Evolutionary conservation across 345 rosid species (phyloP), one percentile per base, ranked within the genome.

Genomic region (Hibiscus tridactylites): DNA sequence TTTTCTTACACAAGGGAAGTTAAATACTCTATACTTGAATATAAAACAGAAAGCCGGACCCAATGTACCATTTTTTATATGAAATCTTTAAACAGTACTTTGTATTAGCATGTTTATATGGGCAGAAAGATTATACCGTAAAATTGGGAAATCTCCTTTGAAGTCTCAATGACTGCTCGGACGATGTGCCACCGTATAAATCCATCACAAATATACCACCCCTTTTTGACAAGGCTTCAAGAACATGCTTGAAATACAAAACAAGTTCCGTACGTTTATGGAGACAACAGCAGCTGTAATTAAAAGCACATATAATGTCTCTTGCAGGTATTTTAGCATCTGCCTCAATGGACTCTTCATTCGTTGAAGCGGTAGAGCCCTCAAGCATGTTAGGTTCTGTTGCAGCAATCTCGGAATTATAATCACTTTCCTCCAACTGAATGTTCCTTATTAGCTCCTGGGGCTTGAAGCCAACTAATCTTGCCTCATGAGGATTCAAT

Each of bases 131-230:
- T n/a, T 58, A 60, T 86, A 91, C 97, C 83, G 86, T 89, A 74
- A 89, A 91, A 83, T 74, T 89, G 59, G 91, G 85, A 76, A 93
- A 91, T 75, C 80, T 87, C 71, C 96, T 83, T 80, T 88, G 93
- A 76, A 93, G 97, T 75, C 82, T 85, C 74, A 91, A 76, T 75
- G 85, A 85, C 72, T 80, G 72, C 83, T 93, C 97, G 5, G 92
- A 87, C 59, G 98, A 93, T 58, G 92, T 81, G 49, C 98, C 96
- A n/a, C 98, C 98, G 50, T 88, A 93, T 44, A 93, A 74, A 81
- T 93, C 97, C 92, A 93, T 89, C 59, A 83, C 94, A 73, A 93
- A 93, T 17, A 93, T 87, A 47, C 96, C 97, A 5, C 97, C 96
- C 71, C 65, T 84, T 75, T 82, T 87, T 16, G 97, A 88, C 83